phyloP scores from a whole-genome alignment of 257 asterid genomes.

The Solanum arcanum region DNA sequence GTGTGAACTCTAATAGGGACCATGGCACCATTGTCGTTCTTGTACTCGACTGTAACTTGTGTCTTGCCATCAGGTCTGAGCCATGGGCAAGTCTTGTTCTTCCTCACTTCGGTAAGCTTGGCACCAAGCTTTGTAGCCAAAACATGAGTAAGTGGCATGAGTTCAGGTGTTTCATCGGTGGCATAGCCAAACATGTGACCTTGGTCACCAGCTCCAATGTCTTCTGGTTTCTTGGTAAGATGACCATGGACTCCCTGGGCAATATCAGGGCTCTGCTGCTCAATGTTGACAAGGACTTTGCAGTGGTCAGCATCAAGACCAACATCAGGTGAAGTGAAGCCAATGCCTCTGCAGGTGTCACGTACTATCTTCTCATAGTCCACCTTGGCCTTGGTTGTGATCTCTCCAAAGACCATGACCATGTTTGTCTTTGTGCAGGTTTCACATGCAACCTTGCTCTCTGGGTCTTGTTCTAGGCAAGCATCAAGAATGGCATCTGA shows the following conservation, averaged over 20 bases:
- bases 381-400: slow-evolving; percentile 52
- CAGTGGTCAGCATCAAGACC: slow-evolving; percentile 66
- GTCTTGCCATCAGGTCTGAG: slow-evolving; percentile 68
- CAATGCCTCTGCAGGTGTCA: slow-evolving; percentile 57
- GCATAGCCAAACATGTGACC: slow-evolving; percentile 81
- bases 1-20: slow-evolving; percentile 62
- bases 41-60: slow-evolving; percentile 63
- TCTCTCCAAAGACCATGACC: slow-evolving; percentile 65
- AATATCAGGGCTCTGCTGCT: slow-evolving; percentile 64
- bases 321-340: slow-evolving; percentile 50
- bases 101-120: slow-evolving; percentile 51
- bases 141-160: slow-evolving; percentile 65
- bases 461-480: slow-evolving; percentile 58
- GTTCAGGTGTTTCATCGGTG: slow-evolving; percentile 67
- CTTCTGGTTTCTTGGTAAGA: slow-evolving; percentile 61
- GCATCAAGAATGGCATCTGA: slow-evolving; percentile 64
- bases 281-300: slow-evolving; percentile 55
- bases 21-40: slow-evolving; percentile 55
- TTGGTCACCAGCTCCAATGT: slow-evolving; percentile 71
- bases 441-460: slow-evolving; percentile 66
- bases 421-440: slow-evolving; percentile 57
- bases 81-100: slow-evolving; percentile 56
- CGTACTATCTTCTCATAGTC: slow-evolving; percentile 63
- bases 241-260: slow-evolving; percentile 69
- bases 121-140: slow-evolving; percentile 67